Percentiles rank a stretch among this genome's conserved stretches.
These are phyloP conservation scores for Acanthamoeba pearcei DNA, from an alignment of 208 protist species.

Conservation along the genomic window DNA sequence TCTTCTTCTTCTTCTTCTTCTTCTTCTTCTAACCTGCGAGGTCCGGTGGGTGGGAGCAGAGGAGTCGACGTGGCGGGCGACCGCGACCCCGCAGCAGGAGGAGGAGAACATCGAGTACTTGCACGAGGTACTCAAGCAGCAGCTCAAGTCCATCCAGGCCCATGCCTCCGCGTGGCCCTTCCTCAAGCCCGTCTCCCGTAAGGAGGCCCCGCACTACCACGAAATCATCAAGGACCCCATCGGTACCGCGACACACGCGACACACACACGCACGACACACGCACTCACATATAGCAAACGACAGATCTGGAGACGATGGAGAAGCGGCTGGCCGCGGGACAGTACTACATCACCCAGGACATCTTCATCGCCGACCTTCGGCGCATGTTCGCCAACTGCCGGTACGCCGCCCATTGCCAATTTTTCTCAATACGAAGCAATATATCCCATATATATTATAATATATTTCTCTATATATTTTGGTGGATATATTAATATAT, in stretches of 20 bases:
- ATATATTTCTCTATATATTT: too few relatives aligned
- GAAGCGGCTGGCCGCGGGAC: constrained; percentile 12
- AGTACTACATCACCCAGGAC: constrained; percentile 86
- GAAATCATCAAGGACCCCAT: constrained; percentile 86
- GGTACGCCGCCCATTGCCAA: background rate
- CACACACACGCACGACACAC: background rate
- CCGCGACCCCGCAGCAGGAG: background rate
- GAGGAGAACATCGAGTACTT: constrained; percentile 59
- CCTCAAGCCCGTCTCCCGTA: constrained; percentile 80
- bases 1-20: background rate
- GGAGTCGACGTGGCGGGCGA: constrained; percentile 1
- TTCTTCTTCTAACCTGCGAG: background rate
- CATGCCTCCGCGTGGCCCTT: constrained; percentile 86
- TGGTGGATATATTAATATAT: too few relatives aligned
- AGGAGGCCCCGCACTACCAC: constrained; percentile 85
- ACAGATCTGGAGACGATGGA: constrained; percentile 80
- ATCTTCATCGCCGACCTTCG: constrained; percentile 84
- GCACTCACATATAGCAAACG: too few relatives aligned
- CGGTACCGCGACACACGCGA: background rate
- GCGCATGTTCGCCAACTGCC: constrained; percentile 87
- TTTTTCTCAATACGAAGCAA: too few relatives aligned
- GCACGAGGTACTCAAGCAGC: constrained; percentile 32
- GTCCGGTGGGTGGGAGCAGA: background rate
- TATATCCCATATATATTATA: too few relatives aligned
- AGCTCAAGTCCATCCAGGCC: constrained; percentile 60